A percentile compares a stretch with the other conserved stretches of the same genome.
These are phyloP conservation scores for Trifolium subterraneum DNA, from an alignment of 306 rosid genomes.

Conservation along the genomic window DNA sequence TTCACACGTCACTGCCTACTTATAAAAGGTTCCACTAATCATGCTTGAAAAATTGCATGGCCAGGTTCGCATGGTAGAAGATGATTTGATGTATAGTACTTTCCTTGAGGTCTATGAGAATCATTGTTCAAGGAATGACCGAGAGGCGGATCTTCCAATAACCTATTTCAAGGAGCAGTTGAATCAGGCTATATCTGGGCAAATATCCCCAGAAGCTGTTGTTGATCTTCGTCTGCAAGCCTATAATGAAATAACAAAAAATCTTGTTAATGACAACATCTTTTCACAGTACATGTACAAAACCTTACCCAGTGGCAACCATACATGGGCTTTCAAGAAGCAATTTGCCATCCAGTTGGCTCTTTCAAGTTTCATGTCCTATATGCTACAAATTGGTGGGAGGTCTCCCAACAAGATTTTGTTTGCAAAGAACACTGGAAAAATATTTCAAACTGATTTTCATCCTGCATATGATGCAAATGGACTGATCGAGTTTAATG, in stretches of 20 bases:
- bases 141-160: constrained; percentile 96
- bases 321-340: constrained; percentile 98
- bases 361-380: constrained; percentile 92
- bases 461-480: constrained; percentile 96
- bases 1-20: background rate
- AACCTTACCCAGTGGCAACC: constrained; percentile 85
- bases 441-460: constrained; percentile 96
- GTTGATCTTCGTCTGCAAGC: constrained; percentile 94
- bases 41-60: constrained; percentile 34
- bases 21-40: constrained; percentile 33
- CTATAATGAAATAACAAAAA: constrained; percentile 76
- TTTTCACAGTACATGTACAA: constrained; percentile 98
- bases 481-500: constrained; percentile 91
- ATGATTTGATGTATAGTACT: constrained; percentile 98
- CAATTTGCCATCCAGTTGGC: constrained; percentile 99
- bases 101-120: constrained; percentile 99
- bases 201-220: constrained; percentile 86
- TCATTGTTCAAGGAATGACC: constrained; percentile 94
- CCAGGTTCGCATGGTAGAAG: constrained; percentile 99
- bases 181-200: constrained; percentile 95
- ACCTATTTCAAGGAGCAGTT: constrained; percentile 94
- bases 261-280: constrained; percentile 79
- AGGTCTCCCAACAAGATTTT: constrained; percentile 98
- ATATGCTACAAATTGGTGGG: constrained; percentile 97
- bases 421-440: constrained; percentile 97